Base-by-base conservation (phyloP, 805 yeast genomes). In the Lipomyces orientalis region DNA sequence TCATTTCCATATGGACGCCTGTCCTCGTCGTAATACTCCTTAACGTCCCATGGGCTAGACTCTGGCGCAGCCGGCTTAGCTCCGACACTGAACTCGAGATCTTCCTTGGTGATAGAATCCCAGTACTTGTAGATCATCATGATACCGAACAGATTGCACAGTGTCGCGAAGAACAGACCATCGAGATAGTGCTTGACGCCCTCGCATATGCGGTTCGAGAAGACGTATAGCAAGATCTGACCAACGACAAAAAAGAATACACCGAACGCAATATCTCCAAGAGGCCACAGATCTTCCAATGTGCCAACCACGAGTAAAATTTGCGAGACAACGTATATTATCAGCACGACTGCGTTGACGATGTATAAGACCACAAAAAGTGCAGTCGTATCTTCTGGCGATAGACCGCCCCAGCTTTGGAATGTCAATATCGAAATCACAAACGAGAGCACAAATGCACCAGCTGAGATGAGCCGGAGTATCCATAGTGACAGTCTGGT, bases 101-200 rank as follows among this genome's bases (percentile, higher is more conserved):
- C 98, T 75, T 94, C 98, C 65, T 88, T 87, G 12, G 98, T 95
- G 62, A 94, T 89, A 85, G 93, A 92, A 75, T 93, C 98, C 97
- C 98, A 94, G 73, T 88, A 91, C 79, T 95, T 93, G 82, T 93
- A 94, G 61, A 94, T 83, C 98, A 95, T 94, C 97, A 95, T 93
- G 64, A 90, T 80, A 3, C 97, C 85, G 74, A 92, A 90, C 60
- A 92, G 76, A 76, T 91, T 91, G 76, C 97, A 86, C 46, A 92
- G 74, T 33, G 95, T 85, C 39, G 92, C 95, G 75, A 93, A 91
- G 75, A 94, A 89, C 37, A 92, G 78, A 0, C 98, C 98, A 76
- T 94, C 99, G 29, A 92, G 83, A 77, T 94, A 95, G 79, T 95
- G 99, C 51, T 88, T 86, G 58, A 90, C 86, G 25, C 87, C 84